Evolutionary conservation across 768 basidiomycete species (phyloP), one percentile per base, ranked within the genome.

Genomic region (Naganishia onofrii): DNA sequence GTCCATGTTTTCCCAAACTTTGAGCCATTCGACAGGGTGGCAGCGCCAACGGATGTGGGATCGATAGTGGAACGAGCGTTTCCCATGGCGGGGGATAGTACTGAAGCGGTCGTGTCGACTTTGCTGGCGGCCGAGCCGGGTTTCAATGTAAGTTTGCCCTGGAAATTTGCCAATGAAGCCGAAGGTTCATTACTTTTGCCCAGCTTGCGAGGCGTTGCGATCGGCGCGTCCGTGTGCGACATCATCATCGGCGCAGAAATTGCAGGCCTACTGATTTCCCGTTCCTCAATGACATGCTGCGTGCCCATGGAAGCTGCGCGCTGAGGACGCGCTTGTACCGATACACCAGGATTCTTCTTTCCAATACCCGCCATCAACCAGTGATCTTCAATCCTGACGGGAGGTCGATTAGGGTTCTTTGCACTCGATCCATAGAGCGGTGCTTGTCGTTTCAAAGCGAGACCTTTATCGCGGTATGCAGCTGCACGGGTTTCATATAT

Each of bases 401-500:
- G 55, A 42, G 72, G 34, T 36, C 67, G 34, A 28, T 36, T 26
- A 67, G 68, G 26, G 66, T 48, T 23, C 32, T 67, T 67, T 28
- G 69, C 31, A 57, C 71, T 46, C 12, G 56, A 32, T 42, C 67
- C 44, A 68, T 70, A 72, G 6, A 75, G 58, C 3, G 74, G 74
- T 17, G 76, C 74, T 29, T 68, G 54, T 13, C 71, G 38, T 12
- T 71, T 75, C 12, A 80, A 71, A 0, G 79, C 76, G 15, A 73
- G 55, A 69, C 78, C 75, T 31, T 74, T 76, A n/a, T 79, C 76
- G 0, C 77, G 71, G 53, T 80, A 80, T 2, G 78, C 77, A 10
- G 75, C 76, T 5, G 79, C 79, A 17, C 79, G 74, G 31, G 74
- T 73, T 48, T 80, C 79, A 72, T 80, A 80, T 54, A 80, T 80